These are phyloP conservation scores for Boletellus sp. DNA, from an alignment of 768 basidiomycete species.

Conservation along the genomic window DNA sequence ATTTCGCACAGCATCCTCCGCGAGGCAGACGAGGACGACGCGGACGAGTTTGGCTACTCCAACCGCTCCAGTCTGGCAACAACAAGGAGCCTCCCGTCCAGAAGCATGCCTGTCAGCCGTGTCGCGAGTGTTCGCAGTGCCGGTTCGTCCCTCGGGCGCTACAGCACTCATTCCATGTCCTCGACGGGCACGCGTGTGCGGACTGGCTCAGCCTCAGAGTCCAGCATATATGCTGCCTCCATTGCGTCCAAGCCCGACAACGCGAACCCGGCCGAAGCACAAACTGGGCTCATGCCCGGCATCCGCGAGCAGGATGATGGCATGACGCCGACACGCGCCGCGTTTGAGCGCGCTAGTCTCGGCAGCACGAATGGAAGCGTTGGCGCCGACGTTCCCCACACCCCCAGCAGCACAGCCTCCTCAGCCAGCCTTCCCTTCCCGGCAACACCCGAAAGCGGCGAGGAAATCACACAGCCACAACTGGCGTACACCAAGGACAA, in stretches of 20 bases:
- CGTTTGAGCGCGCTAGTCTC: constrained; percentile 24
- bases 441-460: constrained; percentile 24
- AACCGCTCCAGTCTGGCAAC: constrained; percentile 10
- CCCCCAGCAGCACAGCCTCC: constrained; percentile 31
- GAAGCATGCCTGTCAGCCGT: constrained; percentile 19
- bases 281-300: constrained; percentile 22
- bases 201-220: constrained; percentile 17
- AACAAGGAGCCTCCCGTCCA: constrained; percentile 21
- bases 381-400: constrained; percentile 19
- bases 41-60: constrained; percentile 26
- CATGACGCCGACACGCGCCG: constrained; percentile 28
- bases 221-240: constrained; percentile 15
- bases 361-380: constrained; percentile 21
- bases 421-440: constrained; percentile 31
- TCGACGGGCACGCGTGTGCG: constrained; percentile 14
- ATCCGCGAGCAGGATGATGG: constrained; percentile 31
- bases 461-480: constrained; percentile 11
- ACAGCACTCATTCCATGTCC: constrained; percentile 22
- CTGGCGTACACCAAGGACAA: constrained; percentile 25
- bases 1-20: constrained; percentile 31
- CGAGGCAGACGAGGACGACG: constrained; percentile 8
- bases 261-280: neutral
- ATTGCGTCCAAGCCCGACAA: constrained; percentile 13
- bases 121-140: constrained; percentile 20
- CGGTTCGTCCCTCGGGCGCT: constrained; percentile 23